Base-by-base conservation (phyloP, 148 eudicot species). In the Persicaria tinctoria region DNA sequence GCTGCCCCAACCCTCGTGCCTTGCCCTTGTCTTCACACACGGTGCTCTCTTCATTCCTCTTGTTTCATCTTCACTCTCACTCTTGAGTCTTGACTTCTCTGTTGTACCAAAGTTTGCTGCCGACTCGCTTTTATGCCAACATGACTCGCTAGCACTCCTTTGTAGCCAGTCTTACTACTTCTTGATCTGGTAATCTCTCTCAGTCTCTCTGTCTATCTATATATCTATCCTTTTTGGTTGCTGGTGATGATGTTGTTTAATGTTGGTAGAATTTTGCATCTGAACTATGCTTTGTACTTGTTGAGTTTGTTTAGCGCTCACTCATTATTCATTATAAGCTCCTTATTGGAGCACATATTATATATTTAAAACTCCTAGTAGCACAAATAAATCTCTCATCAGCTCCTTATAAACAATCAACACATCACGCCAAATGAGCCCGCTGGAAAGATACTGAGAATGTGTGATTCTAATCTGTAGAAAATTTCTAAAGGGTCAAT, bases 111-210 rank as follows among this genome's bases (percentile, higher is more conserved):
- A 8, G 41, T 20, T 11, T 60, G 41, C 66, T 38, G 41, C 38
- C 14, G 38, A 1, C 0, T 5, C 66, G 14, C 14, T 8, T 50
- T 60, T 38, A 8, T 13, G 70, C 18, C 9, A 47, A 41, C 70
- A 66, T 66, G 70, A 8, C 47, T 66, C 48, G 70, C 70, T 66
- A 66, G 70, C 70, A 66, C 8, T 14, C 17, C 18, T 41, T 17
- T 5, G 41, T 66, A 17, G 9, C 46, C 70, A 47, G 48, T 12
- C 8, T 66, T 66, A 13, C 70, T 10, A 38, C 46, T 41, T 64
- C 3, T 41, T 46, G 12, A 44, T 66, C 70, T 66, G 16, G 70
- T 66, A 66, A 41, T 66, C 48, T 44, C 46, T 64, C 17, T 41
- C 38, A 2, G 16, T 44, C 46, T 66, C 17, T 41, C 38, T 7